These are phyloP conservation scores for Penicillium sclerotiorum DNA, from an alignment of 2,329 filamentous ascomycete genomes.

Conservation along the genomic window DNA sequence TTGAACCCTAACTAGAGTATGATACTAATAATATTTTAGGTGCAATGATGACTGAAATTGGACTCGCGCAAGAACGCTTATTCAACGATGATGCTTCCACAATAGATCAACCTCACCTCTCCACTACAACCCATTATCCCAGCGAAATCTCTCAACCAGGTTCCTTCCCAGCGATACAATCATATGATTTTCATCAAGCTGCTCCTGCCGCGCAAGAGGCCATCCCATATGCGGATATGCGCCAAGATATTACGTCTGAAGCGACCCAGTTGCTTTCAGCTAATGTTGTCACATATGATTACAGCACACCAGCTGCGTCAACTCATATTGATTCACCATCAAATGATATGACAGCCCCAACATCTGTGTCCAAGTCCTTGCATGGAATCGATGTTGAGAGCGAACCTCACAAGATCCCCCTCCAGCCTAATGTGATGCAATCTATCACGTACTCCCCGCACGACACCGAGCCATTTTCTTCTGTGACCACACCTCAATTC, in stretches of 20 bases:
- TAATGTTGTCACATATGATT: slow-evolving; percentile 9
- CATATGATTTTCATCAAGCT: slow-evolving; percentile 7
- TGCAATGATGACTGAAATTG: slow-evolving; percentile 38
- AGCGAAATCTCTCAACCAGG: slow-evolving; percentile 19
- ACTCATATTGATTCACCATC: slow-evolving; percentile 5
- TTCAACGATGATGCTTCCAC: slow-evolving; percentile 31
- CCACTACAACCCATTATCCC: slow-evolving; percentile 15
- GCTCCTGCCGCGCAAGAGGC: not conserved
- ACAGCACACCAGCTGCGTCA: slow-evolving; percentile 9
- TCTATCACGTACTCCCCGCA: slow-evolving; percentile 36
- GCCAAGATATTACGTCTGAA: slow-evolving; percentile 1
- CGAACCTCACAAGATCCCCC: slow-evolving; percentile 13
- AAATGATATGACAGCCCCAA: not conserved
- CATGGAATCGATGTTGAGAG: not conserved
- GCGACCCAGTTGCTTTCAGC: slow-evolving; percentile 13
- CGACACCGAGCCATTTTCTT: slow-evolving; percentile 45
- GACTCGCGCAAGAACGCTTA: slow-evolving; percentile 34
- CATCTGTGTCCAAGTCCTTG: not conserved
- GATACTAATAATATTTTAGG: slow-evolving; percentile 21
- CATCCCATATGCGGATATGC: not conserved
- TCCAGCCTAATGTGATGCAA: slow-evolving; percentile 32
- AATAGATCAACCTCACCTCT: slow-evolving; percentile 15
- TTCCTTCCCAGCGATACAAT: slow-evolving; percentile 16
- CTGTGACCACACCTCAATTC: slow-evolving; percentile 30
- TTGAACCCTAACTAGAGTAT: too few relatives aligned